Base-by-base conservation (phyloP, 331 rosid genomes). In the Rhamnella rubrinervis region DNA sequence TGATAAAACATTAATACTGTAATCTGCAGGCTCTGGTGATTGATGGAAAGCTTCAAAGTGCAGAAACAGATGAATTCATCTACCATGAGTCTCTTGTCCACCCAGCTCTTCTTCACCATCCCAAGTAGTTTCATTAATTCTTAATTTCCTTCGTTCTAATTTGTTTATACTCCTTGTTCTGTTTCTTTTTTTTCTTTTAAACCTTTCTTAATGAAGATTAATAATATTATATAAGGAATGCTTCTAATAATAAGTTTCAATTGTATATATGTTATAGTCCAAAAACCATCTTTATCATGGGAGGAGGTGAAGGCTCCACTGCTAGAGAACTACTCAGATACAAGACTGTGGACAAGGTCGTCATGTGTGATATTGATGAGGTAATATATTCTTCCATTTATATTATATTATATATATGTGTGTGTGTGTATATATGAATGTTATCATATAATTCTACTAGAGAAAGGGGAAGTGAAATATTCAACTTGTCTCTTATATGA, bases 231-330 rank as follows among this genome's bases (percentile, higher is more conserved):
- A 40, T 40, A 40, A 40, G 13, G 47, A 40, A 40, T 40, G 47
- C 47, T 40, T 11, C 47, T 40, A 40, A 31, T 31, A 31, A 31
- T 3, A 31, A 31, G 35, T 31, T 20, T 14, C 47, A 6, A 51
- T 12, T 6, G 77, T 57, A 17, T n/a, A 17, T n/a, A 49, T 25
- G 46, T 61, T 51, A 67, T 40, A 93, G 98, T 70, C 96, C 98
- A 65, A 87, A 75, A 74, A 80, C 73, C 69, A 88, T 83, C 61
- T 93, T 93, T 52, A 90, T 93, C 69, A 93, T 93, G 98, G 98
- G 98, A 82, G 98, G 98, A 83, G 98, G 98, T 76, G 98, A 93
- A 88, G 98, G 98, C 13, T 93, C 98, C 39, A 93, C 98, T 80
- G 98, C 98, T 37, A 90, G 98, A 72, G 98, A 93, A 80, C 57